Evolutionary conservation across 305 asterid genomes (phyloP).

Genomic region (Fraxinus nigra): DNA sequence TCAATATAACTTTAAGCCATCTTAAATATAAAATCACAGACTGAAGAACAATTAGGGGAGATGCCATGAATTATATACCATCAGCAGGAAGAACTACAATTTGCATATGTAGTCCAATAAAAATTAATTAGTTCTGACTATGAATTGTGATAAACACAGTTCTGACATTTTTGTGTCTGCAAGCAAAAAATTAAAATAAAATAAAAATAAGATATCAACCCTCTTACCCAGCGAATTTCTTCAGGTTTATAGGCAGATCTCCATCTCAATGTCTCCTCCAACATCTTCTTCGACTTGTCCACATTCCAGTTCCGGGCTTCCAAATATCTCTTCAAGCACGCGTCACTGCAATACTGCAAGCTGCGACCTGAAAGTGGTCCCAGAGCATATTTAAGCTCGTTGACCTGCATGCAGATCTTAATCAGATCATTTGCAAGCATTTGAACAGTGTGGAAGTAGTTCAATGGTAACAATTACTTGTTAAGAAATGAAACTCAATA

Average conservation of each 20-base stretch:
- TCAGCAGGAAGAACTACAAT: neutral
- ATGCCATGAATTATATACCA: neutral
- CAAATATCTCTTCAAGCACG: constrained; percentile 75
- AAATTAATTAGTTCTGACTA: neutral
- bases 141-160: neutral
- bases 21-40: neutral
- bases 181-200: neutral
- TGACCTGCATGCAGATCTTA: constrained; percentile 45
- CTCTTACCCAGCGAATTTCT: constrained; percentile 94
- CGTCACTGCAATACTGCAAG: constrained; percentile 65
- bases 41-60: neutral
- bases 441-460: neutral
- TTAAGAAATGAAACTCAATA: neutral
- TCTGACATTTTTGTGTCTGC: neutral
- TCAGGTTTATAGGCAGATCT: constrained; percentile 82
- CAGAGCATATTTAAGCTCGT: constrained; percentile 73
- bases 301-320: constrained; percentile 89
- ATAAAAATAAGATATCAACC: neutral
- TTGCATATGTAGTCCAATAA: neutral
- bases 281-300: constrained; percentile 83
- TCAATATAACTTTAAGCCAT: neutral
- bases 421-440: constrained; percentile 17
- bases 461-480: neutral
- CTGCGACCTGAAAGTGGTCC: constrained; percentile 73
- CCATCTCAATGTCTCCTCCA: constrained; percentile 89